Evolutionary conservation across 768 basidiomycete species (phyloP), one percentile per base, ranked within the genome.

Genomic region (Agaricus subrufescens): DNA sequence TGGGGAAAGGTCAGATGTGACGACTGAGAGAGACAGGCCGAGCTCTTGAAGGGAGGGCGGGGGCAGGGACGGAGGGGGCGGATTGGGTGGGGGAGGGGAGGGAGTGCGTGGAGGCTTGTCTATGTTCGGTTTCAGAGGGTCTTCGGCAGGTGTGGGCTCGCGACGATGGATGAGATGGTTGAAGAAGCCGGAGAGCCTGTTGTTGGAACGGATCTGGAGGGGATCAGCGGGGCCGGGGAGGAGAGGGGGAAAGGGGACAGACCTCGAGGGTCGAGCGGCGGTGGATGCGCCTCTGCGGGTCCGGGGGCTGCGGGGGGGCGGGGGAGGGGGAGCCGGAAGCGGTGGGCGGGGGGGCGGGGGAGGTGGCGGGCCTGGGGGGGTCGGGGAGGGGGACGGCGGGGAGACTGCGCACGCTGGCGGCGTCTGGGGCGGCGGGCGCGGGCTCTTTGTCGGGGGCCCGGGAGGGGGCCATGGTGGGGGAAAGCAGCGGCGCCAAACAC

Each of bases 171-270:
- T 88, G 56, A 93, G 77, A 62, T 82, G 83, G 14, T 82, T 86
- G 67, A 92, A 85, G 70, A 93, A 93, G n/a, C 91, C 91, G 26
- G 91, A 93, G 30, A 93, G 75, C 29, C 91, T 80, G 65, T 85
- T 90, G 27, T 86, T 78, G 39, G 85, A 72, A 55, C 89, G 85
- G 57, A 71, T 69, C 79, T 86, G 53, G 27, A 43, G 48, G 42
- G 47, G 23, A 11, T 55, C 49, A 29, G 26, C 53, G 25, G 52
- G 45, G 4, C 44, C 40, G 47, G 40, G 58, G 50, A 60, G 34
- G 11, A 66, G 62, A 56, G 44, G 63, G 48, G 46, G 44, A 31
- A 50, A 14, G 34, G 26, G 56, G 49, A 70, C 78, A 64, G 65
- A 91, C 89, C 71, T 90, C 89, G 53, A 79, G 70, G 15, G 73